phyloP scores from a whole-genome alignment of 2,329 filamentous ascomycete species.

The Aspergillus neotritici region DNA sequence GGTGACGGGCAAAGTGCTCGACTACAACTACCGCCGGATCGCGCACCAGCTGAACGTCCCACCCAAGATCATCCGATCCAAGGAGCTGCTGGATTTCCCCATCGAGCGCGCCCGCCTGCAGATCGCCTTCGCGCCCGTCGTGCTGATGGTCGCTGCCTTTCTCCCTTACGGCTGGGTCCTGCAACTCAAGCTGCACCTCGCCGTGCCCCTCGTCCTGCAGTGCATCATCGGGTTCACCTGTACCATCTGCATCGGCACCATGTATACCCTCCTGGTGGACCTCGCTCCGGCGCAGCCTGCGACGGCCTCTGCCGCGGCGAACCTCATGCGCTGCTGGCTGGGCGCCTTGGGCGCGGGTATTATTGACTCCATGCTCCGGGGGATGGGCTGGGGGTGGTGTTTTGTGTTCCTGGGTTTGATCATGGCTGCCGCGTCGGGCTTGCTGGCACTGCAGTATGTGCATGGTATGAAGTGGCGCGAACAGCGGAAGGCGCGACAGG shows the following conservation, averaged over 20 bases:
- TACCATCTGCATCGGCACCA: constrained; percentile 32
- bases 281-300: constrained; percentile 29
- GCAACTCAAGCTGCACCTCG: constrained; percentile 26
- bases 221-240: constrained; percentile 34
- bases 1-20: constrained; percentile 21
- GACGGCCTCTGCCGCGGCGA: constrained; percentile 35
- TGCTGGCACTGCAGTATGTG: too few species aligned
- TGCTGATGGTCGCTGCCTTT: constrained; percentile 5
- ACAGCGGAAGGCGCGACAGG: constrained; percentile 9
- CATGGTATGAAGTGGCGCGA: too few species aligned
- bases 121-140: constrained; percentile 37
- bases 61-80: constrained; percentile 7
- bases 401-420: too few species aligned
- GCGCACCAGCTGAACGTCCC: constrained; percentile 26
- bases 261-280: constrained; percentile 36
- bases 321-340: constrained; percentile 33
- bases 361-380: constrained; percentile 21
- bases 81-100: constrained; percentile 31
- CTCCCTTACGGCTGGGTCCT: constrained; percentile 11
- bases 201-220: constrained; percentile 34
- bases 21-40: constrained; percentile 33
- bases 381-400: too few species aligned
- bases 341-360: constrained; percentile 32
- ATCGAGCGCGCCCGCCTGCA: constrained; percentile 36
- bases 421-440: too few species aligned